phyloP scores from a whole-genome alignment of 352 stramenopile genomes.

The Phytopythium mirpurense region DNA sequence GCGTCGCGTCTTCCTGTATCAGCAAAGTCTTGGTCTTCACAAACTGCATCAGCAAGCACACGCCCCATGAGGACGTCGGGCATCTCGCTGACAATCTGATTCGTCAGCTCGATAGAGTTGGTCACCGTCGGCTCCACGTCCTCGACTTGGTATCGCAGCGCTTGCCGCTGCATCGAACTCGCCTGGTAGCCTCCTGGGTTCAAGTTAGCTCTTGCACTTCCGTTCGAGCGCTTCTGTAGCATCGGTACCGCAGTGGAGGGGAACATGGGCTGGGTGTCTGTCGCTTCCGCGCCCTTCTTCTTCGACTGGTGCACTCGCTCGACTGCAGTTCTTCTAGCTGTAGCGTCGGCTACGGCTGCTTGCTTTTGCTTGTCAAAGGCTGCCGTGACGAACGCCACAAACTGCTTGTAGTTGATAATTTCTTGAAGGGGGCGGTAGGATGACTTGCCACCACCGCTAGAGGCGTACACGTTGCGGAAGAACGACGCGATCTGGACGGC shows the following conservation, averaged over 20 bases:
- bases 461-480: conserved; percentile 46
- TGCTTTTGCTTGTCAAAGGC: conserved; percentile 36
- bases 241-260: conserved; percentile 1
- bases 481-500: conserved; percentile 59
- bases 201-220: not conserved
- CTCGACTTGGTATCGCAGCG: conserved; percentile 2
- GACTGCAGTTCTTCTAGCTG: not conserved
- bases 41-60: conserved; percentile 14
- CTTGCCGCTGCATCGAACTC: not conserved
- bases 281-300: not conserved
- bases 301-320: not conserved
- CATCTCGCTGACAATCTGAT: conserved; percentile 3
- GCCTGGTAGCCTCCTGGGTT: not conserved
- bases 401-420: conserved; percentile 77
- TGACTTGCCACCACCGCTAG: not conserved
- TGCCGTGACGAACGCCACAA: conserved; percentile 62
- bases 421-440: conserved; percentile 36
- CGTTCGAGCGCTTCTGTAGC: conserved; percentile 1
- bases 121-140: not conserved
- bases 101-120: conserved; percentile 4
- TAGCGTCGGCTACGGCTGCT: not conserved
- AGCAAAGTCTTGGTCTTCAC: not conserved
- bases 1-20: not conserved
- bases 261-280: not conserved
- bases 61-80: conserved; percentile 29